phyloP scores from a whole-genome alignment of 2,329 filamentous ascomycete species.

The Scedosporium minutisporum region DNA sequence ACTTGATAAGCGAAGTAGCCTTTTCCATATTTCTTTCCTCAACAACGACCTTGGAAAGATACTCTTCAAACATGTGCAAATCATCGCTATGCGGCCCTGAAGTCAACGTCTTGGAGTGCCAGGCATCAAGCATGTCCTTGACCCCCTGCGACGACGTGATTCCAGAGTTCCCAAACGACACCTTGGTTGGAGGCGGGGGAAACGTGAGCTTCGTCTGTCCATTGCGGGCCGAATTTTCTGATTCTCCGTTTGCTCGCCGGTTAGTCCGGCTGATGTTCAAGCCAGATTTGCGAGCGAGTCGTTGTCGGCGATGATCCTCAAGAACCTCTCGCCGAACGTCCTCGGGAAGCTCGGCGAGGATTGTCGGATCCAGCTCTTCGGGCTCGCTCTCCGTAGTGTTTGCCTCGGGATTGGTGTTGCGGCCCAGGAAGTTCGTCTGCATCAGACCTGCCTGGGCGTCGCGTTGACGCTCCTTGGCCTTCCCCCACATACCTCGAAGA shows the following conservation, averaged over 20 bases:
- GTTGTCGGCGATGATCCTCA: conserved; percentile 47
- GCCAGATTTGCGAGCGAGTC: conserved; percentile 27
- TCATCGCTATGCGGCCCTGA: conserved; percentile 73
- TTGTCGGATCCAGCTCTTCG: conserved; percentile 52
- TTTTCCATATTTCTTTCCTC: conserved; percentile 75
- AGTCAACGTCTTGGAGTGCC: conserved; percentile 61
- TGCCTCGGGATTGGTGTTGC: conserved; percentile 13
- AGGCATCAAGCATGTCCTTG: conserved; percentile 63
- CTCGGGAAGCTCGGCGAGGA: conserved; percentile 73
- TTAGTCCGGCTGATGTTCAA: conserved; percentile 2
- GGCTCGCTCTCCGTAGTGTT: not conserved
- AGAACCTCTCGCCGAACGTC: conserved; percentile 72
- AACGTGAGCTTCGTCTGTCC: conserved; percentile 38
- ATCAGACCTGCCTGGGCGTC: conserved; percentile 51
- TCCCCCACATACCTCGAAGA: conserved; percentile 28
- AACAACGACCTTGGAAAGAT: conserved; percentile 59
- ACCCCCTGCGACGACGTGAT: conserved; percentile 47
- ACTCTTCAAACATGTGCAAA: conserved; percentile 62
- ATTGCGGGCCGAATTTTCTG: conserved; percentile 9
- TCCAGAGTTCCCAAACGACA: conserved; percentile 33
- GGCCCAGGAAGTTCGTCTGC: conserved; percentile 67
- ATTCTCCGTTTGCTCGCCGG: not conserved
- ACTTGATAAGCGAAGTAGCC: conserved; percentile 57
- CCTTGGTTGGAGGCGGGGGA: conserved; percentile 32
- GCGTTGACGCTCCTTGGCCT: conserved; percentile 39